Evolutionary conservation across 768 basidiomycete species (phyloP).

Genomic region (Tylopilus rubrobrunneus): DNA sequence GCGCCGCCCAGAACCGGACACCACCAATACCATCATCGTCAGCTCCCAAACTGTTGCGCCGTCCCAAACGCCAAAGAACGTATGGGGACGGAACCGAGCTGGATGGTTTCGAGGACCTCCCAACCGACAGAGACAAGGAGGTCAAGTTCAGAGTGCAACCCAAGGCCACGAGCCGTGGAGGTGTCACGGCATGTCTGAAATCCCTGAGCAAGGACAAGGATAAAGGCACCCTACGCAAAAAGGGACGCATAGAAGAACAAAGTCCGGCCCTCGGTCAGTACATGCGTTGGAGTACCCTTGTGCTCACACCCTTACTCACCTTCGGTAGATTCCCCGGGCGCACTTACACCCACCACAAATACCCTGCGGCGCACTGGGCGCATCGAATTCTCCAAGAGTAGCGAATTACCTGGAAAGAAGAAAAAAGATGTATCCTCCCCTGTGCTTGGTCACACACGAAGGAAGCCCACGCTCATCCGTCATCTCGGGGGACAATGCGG

Average conservation of each 20-base stretch:
- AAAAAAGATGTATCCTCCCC: conserved; percentile 50
- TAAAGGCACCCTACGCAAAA: conserved; percentile 57
- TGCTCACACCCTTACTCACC: conserved; percentile 1
- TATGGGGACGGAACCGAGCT: conserved; percentile 90
- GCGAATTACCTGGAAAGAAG: conserved; percentile 45
- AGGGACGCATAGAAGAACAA: conserved; percentile 46
- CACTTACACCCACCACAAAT: conserved; percentile 45
- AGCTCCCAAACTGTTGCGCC: conserved; percentile 62
- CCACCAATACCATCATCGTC: conserved; percentile 40
- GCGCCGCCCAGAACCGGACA: conserved; percentile 24
- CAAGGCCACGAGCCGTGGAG: conserved; percentile 55
- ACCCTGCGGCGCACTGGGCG: conserved; percentile 54
- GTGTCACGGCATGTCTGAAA: conserved; percentile 46
- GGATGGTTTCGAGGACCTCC: conserved; percentile 83
- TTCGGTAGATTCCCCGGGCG: conserved; percentile 19
- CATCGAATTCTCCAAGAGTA: conserved; percentile 49
- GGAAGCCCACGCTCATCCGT: conserved; percentile 86
- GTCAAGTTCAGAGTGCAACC: conserved; percentile 71
- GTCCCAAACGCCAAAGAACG: conserved; percentile 71
- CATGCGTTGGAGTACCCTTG: background rate
- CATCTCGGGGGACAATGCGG: conserved; percentile 66
- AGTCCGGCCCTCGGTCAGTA: conserved; percentile 38
- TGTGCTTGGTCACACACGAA: conserved; percentile 43
- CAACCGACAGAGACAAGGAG: conserved; percentile 81
- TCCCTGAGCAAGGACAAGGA: conserved; percentile 38